These are phyloP conservation scores for Xylaria cubensis DNA, from an alignment of 495 filamentous ascomycete genomes.

Conservation along the genomic window DNA sequence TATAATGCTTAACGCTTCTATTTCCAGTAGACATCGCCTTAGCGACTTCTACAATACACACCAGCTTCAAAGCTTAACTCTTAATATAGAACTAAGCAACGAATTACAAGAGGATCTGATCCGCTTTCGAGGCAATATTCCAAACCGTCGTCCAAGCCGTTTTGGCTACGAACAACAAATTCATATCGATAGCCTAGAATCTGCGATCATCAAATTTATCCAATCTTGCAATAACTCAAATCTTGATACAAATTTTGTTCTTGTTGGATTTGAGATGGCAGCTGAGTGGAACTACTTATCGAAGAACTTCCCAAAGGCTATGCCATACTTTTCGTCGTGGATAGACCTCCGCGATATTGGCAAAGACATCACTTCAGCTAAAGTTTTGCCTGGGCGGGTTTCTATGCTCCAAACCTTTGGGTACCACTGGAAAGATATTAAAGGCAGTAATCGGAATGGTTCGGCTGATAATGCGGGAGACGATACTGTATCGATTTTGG, in stretches of 20 bases:
- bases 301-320: slow-evolving; percentile 8
- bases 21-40: not conserved
- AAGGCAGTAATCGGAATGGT: slow-evolving; percentile 7
- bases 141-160: slow-evolving; percentile 14
- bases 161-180: slow-evolving; percentile 22
- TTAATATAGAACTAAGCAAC: not conserved
- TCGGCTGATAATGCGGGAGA: slow-evolving; percentile 21
- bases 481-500: slow-evolving; percentile 21
- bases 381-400: slow-evolving; percentile 8
- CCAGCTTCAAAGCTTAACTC: not conserved
- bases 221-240: not conserved
- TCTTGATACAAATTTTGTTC: not conserved
- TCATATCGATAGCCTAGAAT: not conserved
- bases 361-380: slow-evolving; percentile 14
- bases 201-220: slow-evolving; percentile 1
- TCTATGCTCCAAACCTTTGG: slow-evolving; percentile 22
- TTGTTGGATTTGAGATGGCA: slow-evolving; percentile 23
- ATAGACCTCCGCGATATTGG: slow-evolving; percentile 23
- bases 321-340: slow-evolving; percentile 20
- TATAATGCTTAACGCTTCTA: not conserved
- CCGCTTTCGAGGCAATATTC: slow-evolving; percentile 11
- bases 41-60: not conserved
- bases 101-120: not conserved
- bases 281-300: slow-evolving; percentile 24
- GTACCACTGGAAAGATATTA: slow-evolving; percentile 25